phyloP scores from a whole-genome alignment of 768 basidiomycete species.

The Rhizopogon roseolus region DNA sequence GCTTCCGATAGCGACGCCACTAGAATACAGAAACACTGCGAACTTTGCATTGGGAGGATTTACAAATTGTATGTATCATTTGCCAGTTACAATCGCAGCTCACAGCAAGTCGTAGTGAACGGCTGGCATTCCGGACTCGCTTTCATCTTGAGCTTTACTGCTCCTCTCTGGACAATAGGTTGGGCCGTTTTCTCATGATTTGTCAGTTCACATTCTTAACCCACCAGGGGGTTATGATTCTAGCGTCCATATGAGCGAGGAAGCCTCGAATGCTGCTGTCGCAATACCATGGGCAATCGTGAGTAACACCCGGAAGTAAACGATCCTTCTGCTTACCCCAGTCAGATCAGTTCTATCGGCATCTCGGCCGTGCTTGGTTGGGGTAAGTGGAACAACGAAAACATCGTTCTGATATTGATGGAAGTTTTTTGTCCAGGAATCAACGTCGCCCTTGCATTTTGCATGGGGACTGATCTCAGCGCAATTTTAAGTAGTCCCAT shows the following conservation, averaged over 20 bases:
- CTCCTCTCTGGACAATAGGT: conserved; percentile 35
- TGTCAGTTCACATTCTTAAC: conserved; percentile 17
- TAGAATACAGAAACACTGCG: conserved; percentile 32
- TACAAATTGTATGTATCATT: conserved; percentile 23
- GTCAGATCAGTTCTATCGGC: conserved; percentile 38
- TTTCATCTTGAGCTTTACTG: conserved; percentile 35
- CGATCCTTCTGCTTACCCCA: conserved; percentile 29
- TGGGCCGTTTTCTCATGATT: background rate
- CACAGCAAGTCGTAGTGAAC: conserved; percentile 14
- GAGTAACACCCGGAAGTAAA: conserved; percentile 2
- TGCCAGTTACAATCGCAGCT: conserved; percentile 5
- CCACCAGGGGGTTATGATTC: conserved; percentile 39
- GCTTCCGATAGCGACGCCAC: conserved; percentile 34
- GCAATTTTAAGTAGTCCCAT: conserved; percentile 37
- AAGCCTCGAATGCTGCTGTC: conserved; percentile 61
- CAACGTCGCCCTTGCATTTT: conserved; percentile 57
- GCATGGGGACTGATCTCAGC: conserved; percentile 47
- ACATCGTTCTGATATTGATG: conserved; percentile 29
- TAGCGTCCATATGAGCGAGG: conserved; percentile 65
- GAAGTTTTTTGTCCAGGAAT: conserved; percentile 33
- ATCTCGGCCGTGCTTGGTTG: conserved; percentile 56
- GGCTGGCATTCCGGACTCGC: conserved; percentile 42
- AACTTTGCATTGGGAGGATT: conserved; percentile 33
- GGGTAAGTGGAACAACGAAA: conserved; percentile 35
- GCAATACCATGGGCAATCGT: conserved; percentile 71